phyloP scores from a whole-genome alignment of 495 filamentous ascomycete species.

The Neurospora sp. region DNA sequence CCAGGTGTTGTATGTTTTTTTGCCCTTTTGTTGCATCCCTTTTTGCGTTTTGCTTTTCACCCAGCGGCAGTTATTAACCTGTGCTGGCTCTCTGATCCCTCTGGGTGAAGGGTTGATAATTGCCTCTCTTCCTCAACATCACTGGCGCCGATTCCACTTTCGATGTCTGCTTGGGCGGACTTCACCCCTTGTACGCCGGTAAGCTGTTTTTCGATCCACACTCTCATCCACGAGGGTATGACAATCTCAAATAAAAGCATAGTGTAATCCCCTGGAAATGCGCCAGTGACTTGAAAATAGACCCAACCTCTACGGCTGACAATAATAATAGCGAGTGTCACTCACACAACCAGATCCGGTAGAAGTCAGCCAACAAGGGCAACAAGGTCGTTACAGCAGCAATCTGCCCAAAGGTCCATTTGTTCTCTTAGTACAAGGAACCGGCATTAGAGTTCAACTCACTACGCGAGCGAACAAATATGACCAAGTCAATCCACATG shows the following conservation, averaged over 20 bases:
- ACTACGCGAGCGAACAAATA: background rate
- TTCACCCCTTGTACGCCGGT: background rate
- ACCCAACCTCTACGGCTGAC: background rate
- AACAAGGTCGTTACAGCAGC: background rate
- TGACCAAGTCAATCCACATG: background rate
- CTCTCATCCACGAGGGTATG: background rate
- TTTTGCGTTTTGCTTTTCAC: background rate
- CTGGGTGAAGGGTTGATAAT: background rate
- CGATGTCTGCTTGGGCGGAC: background rate
- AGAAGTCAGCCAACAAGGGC: background rate
- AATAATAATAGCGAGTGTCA: background rate
- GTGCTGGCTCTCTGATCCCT: background rate
- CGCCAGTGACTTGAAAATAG: background rate
- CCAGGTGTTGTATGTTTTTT: conserved; percentile 30
- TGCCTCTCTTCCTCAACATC: background rate
- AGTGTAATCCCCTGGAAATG: background rate
- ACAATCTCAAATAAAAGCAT: background rate
- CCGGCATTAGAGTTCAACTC: background rate
- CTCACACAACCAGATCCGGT: conserved; percentile 1
- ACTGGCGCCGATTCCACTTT: background rate
- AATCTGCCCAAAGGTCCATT: background rate
- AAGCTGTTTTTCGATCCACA: background rate
- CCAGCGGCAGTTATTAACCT: background rate
- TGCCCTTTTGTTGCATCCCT: background rate
- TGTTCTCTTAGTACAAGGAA: background rate